Base-by-base conservation (phyloP, 1,284 basidiomycete species). In the Ustanciosporium gigantosporum region DNA sequence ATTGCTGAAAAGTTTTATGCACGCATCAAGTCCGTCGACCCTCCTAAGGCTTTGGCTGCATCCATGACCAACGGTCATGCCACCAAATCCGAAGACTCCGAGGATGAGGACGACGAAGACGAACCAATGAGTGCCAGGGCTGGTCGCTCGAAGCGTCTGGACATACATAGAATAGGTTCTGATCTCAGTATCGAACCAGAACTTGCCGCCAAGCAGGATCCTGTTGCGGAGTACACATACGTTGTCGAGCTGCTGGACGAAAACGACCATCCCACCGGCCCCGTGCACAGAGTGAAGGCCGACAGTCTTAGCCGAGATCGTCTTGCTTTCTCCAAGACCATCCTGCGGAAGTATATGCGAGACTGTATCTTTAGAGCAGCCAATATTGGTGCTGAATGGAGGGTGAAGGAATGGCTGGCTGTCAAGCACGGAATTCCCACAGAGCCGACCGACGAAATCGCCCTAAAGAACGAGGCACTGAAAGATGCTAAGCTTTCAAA, bases 291-390 rank as follows among this genome's bases (percentile, higher is more conserved):
- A 73, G 88, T 91, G 4, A 85, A 85, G 53, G 88, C 87, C 57
- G 82, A 83, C 47, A 83, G 84, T 42, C 61, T 73, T 66, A 93
- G 90, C 74, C 90, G 94, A 56, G 94, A 98, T 78, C 89, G 93
- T 48, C 83, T 93, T 25, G 87, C 89, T 17, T 97, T 96, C 80
- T 94, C 91, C 34, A 95, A 96, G 78, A 91, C 92, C 14, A 94
- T 97, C 68, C 84, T 98, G 23, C 90, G 92, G 62, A 88, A 92
- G 29, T 97, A 94, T 80, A 88, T 98, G 41, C 88, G 90, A 56
- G 94, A 97, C 74, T 93, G 90, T 73, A 87, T 97, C 3, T 85
- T 88, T 66, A 87, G 94, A 38, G 91, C 94, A 56, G 83, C 91
- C 13, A 88, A 90, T 16, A 87, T 94, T 29, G 91, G 89, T 25